Base-by-base conservation (phyloP, 371 early-diverging fungal species). In the Actinomortierella ambigua region DNA sequence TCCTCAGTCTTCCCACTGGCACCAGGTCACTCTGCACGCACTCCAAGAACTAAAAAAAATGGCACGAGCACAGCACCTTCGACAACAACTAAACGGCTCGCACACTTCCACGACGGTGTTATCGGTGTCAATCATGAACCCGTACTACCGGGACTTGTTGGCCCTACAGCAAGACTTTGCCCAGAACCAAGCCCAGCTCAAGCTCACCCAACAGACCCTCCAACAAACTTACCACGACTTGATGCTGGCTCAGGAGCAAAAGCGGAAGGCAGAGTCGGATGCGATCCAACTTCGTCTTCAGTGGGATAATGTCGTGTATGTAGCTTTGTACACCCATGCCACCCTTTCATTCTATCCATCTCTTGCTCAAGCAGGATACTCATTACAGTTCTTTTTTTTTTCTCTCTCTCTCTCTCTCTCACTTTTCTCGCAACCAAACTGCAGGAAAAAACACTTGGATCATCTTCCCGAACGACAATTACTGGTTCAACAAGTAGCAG, bases 401-500 rank as follows among this genome's bases (percentile, higher is more conserved):
- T 18, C 13, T 40, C 43, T 17, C 39, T 15, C 48, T 28, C 22
- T 27, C 1, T 43, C 18, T 22, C 17, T 27, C 27, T 52, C 9
- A n/a, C 26, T 44, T 3, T 44, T 29, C 20, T 29, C 2, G 18
- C 3, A n/a, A 34, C 4, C 15, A 22, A 34, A 29, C 15, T 26
- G 14, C 20, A 69, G 71, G 4, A 70, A 70, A 28, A 65, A 58
- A 15, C 71, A 71, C 50, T 51, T 66, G 2, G 71, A 71, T 17
- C 71, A 71, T 42, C 71, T 61, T 24, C 71, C 71, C 1, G 71
- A 71, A 28, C 28, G 66, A 24, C 59, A 71, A 1, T 40, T 51
- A 2, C 50, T 71, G 0, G 71, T 59, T 4, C 66, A 59, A 44
- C 62, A 62, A 44, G 39, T 71, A 0, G 51, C 49, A 4, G 66